phyloP scores from a whole-genome alignment of 2,329 filamentous ascomycete genomes.

The Aspergillus alliaceus region DNA sequence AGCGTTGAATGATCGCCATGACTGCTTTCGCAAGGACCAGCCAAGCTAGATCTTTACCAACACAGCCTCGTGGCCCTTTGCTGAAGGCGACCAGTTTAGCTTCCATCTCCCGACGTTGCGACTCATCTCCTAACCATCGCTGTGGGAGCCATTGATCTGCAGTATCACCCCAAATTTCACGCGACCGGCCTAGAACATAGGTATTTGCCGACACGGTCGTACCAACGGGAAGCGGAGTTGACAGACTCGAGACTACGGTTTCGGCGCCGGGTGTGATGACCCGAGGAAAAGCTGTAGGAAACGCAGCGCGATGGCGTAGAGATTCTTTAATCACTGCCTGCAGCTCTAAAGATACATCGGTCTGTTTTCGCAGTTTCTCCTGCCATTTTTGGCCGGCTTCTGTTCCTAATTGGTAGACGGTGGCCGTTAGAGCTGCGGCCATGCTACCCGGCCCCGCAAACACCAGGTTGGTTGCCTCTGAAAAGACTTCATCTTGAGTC shows the following conservation, averaged over 20 bases:
- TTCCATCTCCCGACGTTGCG: slow-evolving; percentile 15
- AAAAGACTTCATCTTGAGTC: slow-evolving; percentile 9
- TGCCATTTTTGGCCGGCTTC: slow-evolving; percentile 17
- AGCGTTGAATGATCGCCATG: slow-evolving; percentile 9
- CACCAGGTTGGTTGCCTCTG: slow-evolving; percentile 16
- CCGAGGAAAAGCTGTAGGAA: slow-evolving; percentile 20
- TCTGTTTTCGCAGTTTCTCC: slow-evolving; percentile 11
- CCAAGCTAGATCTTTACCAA: slow-evolving; percentile 17
- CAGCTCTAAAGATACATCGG: slow-evolving; percentile 1
- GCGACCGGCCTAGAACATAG: slow-evolving; percentile 18
- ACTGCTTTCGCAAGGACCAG: slow-evolving; percentile 13
- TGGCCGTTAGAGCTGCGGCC: slow-evolving; percentile 16
- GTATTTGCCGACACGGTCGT: slow-evolving; percentile 21
- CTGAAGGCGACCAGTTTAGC: slow-evolving; percentile 17
- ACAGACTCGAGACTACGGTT: slow-evolving; percentile 7
- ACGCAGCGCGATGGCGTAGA: slow-evolving; percentile 11
- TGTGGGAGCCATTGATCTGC: slow-evolving; percentile 16
- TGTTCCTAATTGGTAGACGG: slow-evolving; percentile 14
- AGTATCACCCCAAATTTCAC: slow-evolving; percentile 16
- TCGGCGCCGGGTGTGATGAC: slow-evolving; percentile 18
- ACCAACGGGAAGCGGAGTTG: slow-evolving; percentile 14
- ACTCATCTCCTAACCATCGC: slow-evolving; percentile 17
- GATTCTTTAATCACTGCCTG: slow-evolving; percentile 22
- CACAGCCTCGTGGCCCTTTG: slow-evolving; percentile 18
- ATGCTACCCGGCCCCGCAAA: slow-evolving; percentile 20